Base-by-base conservation (phyloP, 352 stramenopile species). In the Phytopythium kandeliae region DNA sequence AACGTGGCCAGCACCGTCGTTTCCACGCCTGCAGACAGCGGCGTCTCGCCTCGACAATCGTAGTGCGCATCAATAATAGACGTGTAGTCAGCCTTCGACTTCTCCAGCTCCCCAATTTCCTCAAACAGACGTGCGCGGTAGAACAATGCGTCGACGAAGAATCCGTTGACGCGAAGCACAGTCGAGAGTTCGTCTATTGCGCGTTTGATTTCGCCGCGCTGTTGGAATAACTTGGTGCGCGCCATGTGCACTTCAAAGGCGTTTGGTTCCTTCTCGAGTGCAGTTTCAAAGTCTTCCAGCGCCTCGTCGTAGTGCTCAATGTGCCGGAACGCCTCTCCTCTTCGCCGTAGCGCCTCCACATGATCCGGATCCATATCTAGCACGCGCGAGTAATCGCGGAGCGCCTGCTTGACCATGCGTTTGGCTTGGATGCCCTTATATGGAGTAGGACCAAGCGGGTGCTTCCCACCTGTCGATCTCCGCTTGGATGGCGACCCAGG, bases 121-220 rank as follows among this genome's bases (percentile, higher is more conserved):
- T 84, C 74, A 49, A 71, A 82, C 42, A 91, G 56, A 40, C 68
- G 63, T 0, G 73, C 77, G 36, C 79, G 63, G 24, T 89, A 58
- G 48, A 87, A 86, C 21, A 91, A 34, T 11, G 71, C 79, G 40
- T 88, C 72, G n/a, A 91, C 60, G 34, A 89, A 88, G 63, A 89
- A 87, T 0, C 77, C 77, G 48, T 76, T 91, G 8, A 73, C 44
- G 42, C 71, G 50, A 25, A 91, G 49, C 25, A 91, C 73, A 2
- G 41, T 41, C 10, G 72, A 85, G 19, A 89, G 60, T 57, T 86
- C 75, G 3, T 64, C 58, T 33, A 91, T 72, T 16, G 79, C 79
- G 11, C 48, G 33, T 31, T 51, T 54, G 0, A 71, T 51, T 31
- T 86, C 60, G 24, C 60, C 59, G 21, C 74, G 65, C n/a, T 76